Evolutionary conservation across 2,329 filamentous ascomycete species (phyloP).

Genomic region (Ophiocordyceps camponoti-saundersi): DNA sequence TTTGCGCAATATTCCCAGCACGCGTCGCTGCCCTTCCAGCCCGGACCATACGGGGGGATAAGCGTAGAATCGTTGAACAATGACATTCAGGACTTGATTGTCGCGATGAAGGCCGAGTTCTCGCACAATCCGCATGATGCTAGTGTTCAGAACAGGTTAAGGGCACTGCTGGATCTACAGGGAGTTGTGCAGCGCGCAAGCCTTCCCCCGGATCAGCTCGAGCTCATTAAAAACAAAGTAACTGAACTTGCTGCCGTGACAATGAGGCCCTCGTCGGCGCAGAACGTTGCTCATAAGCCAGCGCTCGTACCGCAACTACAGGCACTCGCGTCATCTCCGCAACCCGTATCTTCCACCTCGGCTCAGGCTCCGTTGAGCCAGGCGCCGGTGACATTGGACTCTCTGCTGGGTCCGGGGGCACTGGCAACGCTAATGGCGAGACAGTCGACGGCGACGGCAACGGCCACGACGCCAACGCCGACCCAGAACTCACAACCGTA

Average conservation of each 20-base stretch:
- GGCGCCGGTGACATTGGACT: slow-evolving; percentile 33
- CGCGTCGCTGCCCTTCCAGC: slow-evolving; percentile 20
- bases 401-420: slow-evolving; percentile 40
- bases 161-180: slow-evolving; percentile 75
- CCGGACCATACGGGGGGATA: slow-evolving; percentile 28
- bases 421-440: slow-evolving; percentile 41
- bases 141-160: slow-evolving; percentile 61
- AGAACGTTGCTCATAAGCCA: slow-evolving; percentile 22
- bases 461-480: slow-evolving; percentile 29
- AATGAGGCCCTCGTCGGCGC: slow-evolving; percentile 31
- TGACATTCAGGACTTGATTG: slow-evolving; percentile 68
- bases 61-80: slow-evolving; percentile 61
- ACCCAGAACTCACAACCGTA: slow-evolving; percentile 20
- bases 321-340: slow-evolving; percentile 15
- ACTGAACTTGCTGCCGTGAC: slow-evolving; percentile 52
- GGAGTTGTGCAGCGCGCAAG: slow-evolving; percentile 54
- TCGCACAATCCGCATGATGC: slow-evolving; percentile 60
- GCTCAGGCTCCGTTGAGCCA: slow-evolving; percentile 12
- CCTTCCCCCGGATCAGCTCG: slow-evolving; percentile 65
- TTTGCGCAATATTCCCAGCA: slow-evolving; percentile 17
- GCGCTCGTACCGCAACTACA: slow-evolving; percentile 15
- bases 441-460: slow-evolving; percentile 27
- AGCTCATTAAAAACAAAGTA: slow-evolving; percentile 73
- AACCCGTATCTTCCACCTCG: slow-evolving; percentile 15
- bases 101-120: slow-evolving; percentile 55